A percentile compares a stretch with the other conserved stretches of the same genome.
These are phyloP conservation scores for Aspergillus sp. DNA, from an alignment of 2,329 filamentous ascomycete species.

Conservation along the genomic window DNA sequence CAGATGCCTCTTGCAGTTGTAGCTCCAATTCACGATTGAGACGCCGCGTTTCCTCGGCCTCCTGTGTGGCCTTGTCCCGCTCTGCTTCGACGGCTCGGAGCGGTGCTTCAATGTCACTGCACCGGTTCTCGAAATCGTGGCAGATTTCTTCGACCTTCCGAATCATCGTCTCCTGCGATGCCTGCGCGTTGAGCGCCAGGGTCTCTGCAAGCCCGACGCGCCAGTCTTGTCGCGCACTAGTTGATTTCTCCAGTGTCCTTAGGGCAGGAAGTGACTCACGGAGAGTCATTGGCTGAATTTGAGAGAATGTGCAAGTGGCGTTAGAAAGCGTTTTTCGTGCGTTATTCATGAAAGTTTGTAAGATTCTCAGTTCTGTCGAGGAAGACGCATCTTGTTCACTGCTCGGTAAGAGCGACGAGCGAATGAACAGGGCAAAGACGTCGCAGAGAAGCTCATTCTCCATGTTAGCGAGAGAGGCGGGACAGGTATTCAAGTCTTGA, in stretches of 20 bases:
- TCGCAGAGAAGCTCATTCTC: constrained; percentile 28
- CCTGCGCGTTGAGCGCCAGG: constrained; percentile 43
- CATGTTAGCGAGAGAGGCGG: constrained; percentile 10
- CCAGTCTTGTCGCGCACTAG: constrained; percentile 48
- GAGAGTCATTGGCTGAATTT: constrained; percentile 8
- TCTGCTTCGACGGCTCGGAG: constrained; percentile 43
- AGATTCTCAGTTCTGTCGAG: constrained; percentile 8
- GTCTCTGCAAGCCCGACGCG: constrained; percentile 44
- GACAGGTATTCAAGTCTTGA: constrained; percentile 18
- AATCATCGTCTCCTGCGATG: constrained; percentile 49
- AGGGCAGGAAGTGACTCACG: constrained; percentile 11
- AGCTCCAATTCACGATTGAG: constrained; percentile 38
- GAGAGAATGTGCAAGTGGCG: constrained; percentile 18
- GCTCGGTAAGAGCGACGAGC: constrained; percentile 13
- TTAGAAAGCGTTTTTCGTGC: constrained; percentile 10
- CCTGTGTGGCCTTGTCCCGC: constrained; percentile 31
- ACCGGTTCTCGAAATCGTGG: constrained; percentile 56
- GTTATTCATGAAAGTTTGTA: constrained; percentile 22
- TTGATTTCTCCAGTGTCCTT: constrained; percentile 11
- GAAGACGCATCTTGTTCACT: constrained; percentile 1
- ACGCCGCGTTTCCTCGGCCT: constrained; percentile 35
- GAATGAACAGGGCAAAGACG: constrained; percentile 25
- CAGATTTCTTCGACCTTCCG: constrained; percentile 54
- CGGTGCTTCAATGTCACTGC: constrained; percentile 55
- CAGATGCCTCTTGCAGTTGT: constrained; percentile 34